Evolutionary conservation across 805 yeast genomes (phyloP).

Genomic region (Yarrowia divulgata): DNA sequence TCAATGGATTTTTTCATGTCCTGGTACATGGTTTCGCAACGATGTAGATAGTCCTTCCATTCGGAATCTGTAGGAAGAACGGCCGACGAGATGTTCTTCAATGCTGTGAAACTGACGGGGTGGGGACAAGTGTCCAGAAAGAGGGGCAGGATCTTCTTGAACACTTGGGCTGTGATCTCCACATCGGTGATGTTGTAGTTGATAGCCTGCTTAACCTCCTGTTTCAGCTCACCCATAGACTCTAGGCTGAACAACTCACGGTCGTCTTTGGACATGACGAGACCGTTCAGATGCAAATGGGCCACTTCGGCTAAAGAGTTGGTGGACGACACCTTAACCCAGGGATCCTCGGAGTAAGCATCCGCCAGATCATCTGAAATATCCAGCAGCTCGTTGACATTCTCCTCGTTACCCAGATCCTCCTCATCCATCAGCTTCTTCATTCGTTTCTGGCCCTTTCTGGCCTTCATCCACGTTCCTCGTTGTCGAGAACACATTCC

Average conservation of each 20-base stretch:
- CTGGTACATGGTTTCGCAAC: constrained; percentile 72
- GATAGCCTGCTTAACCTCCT: constrained; percentile 50
- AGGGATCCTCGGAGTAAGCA: constrained; percentile 59
- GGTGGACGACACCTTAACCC: constrained; percentile 79
- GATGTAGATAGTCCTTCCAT: constrained; percentile 77
- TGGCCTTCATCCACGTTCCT: constrained; percentile 66
- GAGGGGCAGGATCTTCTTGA: constrained; percentile 70
- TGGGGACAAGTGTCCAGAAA: constrained; percentile 80
- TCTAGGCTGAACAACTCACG: constrained; percentile 70
- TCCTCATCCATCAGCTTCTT: constrained; percentile 38
- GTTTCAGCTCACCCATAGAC: constrained; percentile 61
- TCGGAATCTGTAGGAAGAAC: constrained; percentile 76
- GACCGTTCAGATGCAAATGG: constrained; percentile 69
- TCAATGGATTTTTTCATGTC: constrained; percentile 64
- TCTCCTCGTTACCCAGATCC: constrained; percentile 31
- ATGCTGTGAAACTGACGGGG: constrained; percentile 91
- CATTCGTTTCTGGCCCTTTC: constrained; percentile 45
- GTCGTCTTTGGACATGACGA: constrained; percentile 67
- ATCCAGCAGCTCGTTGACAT: constrained; percentile 43
- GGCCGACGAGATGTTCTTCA: constrained; percentile 73
- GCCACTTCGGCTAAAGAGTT: constrained; percentile 85
- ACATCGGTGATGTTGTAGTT: constrained; percentile 89
- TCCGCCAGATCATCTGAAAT: constrained; percentile 45
- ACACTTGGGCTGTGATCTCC: constrained; percentile 72
- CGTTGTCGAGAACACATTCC: constrained; percentile 95